phyloP scores from a whole-genome alignment of 2,329 filamentous ascomycete species.

The Fusarium miscanthi region DNA sequence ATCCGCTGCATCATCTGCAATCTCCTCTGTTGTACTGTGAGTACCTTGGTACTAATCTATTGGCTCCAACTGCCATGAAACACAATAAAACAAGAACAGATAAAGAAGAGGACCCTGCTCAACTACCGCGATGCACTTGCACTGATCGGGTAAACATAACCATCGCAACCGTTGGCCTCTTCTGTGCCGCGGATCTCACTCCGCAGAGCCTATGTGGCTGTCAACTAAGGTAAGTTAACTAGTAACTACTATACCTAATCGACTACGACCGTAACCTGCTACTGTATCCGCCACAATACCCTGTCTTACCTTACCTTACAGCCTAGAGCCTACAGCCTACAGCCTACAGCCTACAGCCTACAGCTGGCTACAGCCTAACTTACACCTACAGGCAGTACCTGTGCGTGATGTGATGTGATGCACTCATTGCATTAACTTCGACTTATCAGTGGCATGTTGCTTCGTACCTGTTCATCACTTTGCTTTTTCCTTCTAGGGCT shows the following conservation, averaged over 20 bases:
- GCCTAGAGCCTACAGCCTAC: background rate
- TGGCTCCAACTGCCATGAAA: conserved; percentile 10
- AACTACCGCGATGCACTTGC: conserved; percentile 8
- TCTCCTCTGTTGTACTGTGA: background rate
- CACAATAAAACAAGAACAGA: background rate
- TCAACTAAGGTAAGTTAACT: background rate
- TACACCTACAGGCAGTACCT: background rate
- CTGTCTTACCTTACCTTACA: background rate
- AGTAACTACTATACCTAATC: background rate
- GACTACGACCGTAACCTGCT: background rate
- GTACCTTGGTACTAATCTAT: background rate
- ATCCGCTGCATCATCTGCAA: background rate
- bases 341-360: background rate
- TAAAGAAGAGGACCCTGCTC: conserved; percentile 3
- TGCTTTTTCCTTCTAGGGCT: conserved; percentile 1
- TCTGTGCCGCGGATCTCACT: background rate
- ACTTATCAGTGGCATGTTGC: background rate
- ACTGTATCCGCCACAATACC: background rate
- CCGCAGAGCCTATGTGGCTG: background rate
- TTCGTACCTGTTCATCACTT: background rate
- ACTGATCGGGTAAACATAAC: background rate
- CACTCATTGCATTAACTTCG: background rate
- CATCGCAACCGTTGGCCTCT: background rate
- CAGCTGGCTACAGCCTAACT: no score
- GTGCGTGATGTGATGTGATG: background rate